Percentiles rank a stretch among this genome's conserved stretches.
phyloP scores from a whole-genome alignment of 1,139 yeast species.

The Yamadazyma sp. region DNA sequence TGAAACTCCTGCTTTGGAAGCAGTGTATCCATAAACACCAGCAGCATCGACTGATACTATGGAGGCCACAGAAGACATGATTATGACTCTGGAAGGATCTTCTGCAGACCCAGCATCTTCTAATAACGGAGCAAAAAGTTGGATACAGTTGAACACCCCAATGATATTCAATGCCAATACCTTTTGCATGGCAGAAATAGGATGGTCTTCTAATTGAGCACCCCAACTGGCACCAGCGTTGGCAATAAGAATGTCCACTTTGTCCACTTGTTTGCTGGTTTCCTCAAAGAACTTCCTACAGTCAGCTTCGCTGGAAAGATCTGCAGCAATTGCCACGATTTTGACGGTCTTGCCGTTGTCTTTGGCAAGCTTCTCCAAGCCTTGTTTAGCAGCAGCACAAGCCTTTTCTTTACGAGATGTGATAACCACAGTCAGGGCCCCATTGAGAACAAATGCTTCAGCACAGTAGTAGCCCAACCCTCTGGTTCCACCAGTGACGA shows the following conservation, averaged over 20 bases:
- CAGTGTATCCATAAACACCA: constrained; percentile 68
- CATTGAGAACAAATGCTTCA: constrained; percentile 61
- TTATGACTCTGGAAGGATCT: constrained; percentile 66
- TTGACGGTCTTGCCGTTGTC: constrained; percentile 41
- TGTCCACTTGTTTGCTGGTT: constrained; percentile 39
- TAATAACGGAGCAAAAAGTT: constrained; percentile 59
- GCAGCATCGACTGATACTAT: constrained; percentile 45
- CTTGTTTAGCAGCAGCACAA: constrained; percentile 57
- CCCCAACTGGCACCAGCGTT: constrained; percentile 89
- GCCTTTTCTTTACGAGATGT: constrained; percentile 68
- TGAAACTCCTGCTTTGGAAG: constrained; percentile 77
- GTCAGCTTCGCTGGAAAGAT: constrained; percentile 54
- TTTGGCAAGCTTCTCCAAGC: constrained; percentile 48
- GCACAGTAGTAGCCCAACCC: constrained; percentile 74
- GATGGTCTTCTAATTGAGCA: constrained; percentile 59
- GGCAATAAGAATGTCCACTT: constrained; percentile 66
- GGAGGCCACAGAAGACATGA: constrained; percentile 65
- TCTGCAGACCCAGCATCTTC: constrained; percentile 52
- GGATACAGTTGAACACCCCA: constrained; percentile 71
- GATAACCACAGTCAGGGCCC: constrained; percentile 63
- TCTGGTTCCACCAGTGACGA: constrained; percentile 78
- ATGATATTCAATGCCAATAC: constrained; percentile 64
- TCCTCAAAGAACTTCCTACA: constrained; percentile 46
- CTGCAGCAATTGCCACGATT: constrained; percentile 60
- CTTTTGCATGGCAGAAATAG: constrained; percentile 62